Conservation (phyloP, 1,284 basidiomycete genomes). For the Cystobasidium pallidum region DNA sequence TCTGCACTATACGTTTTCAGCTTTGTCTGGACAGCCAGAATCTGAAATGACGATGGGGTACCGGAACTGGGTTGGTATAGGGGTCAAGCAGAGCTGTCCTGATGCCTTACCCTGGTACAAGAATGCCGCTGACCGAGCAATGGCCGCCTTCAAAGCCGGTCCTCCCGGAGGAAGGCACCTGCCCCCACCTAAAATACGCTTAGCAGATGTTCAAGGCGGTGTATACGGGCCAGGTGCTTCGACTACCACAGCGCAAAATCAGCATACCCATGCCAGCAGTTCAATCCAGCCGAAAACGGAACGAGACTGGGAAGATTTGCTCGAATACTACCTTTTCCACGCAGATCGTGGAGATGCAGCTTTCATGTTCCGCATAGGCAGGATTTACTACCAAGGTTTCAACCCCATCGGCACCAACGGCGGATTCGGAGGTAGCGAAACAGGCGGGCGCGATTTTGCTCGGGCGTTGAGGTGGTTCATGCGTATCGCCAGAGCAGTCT, state of each 20-base stretch:
- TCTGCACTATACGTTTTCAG: slow-evolving; percentile 90
- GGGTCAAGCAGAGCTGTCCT: slow-evolving; percentile 74
- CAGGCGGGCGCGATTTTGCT: slow-evolving; percentile 63
- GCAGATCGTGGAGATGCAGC: slow-evolving; percentile 83
- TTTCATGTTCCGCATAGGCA: slow-evolving; percentile 83
- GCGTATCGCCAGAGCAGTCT: slow-evolving; percentile 75
- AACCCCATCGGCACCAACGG: slow-evolving; percentile 70
- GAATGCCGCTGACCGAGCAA: slow-evolving; percentile 78
- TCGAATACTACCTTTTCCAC: slow-evolving; percentile 66
- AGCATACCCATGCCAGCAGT: slow-evolving; percentile 45
- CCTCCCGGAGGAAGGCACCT: slow-evolving; percentile 88
- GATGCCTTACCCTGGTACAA: slow-evolving; percentile 84
- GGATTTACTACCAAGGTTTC: slow-evolving; percentile 92
- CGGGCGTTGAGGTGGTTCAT: slow-evolving; percentile 80
- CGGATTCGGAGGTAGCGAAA: slow-evolving; percentile 45
- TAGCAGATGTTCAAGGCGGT: slow-evolving; percentile 89
- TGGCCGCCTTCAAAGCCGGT: slow-evolving; percentile 74
- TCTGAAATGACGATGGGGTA: slow-evolving; percentile 93
- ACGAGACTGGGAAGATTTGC: slow-evolving; percentile 54
- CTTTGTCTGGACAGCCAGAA: slow-evolving; percentile 78
- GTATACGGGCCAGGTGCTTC: slow-evolving; percentile 91
- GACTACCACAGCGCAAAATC: slow-evolving; percentile 67
- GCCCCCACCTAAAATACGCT: slow-evolving; percentile 75
- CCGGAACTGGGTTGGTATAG: slow-evolving; percentile 93
- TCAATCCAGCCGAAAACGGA: slow-evolving; percentile 47